Evolutionary conservation across 2,329 filamentous ascomycete species (phyloP).

Genomic region (Fusarium nisikadoi): DNA sequence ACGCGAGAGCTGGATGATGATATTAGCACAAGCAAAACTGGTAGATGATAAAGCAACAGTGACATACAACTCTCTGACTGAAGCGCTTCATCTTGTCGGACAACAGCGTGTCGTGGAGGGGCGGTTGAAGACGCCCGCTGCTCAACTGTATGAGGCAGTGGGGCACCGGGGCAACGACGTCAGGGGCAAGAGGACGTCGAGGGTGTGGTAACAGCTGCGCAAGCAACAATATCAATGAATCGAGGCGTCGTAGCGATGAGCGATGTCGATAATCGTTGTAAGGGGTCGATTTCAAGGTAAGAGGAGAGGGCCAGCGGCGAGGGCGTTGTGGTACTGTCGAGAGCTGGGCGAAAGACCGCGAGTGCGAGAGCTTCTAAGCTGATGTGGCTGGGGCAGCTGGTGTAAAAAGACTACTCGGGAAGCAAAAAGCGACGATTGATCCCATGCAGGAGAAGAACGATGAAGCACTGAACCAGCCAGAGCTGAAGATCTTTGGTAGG

Average conservation of each 20-base stretch:
- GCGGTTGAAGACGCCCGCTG: conserved; percentile 44
- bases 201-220: conserved; percentile 33
- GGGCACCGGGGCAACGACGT: conserved; percentile 48
- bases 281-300: conserved; percentile 18
- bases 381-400: conserved; percentile 26
- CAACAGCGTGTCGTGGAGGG: conserved; percentile 43
- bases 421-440: conserved; percentile 35
- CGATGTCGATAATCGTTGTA: conserved; percentile 26
- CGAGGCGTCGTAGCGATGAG: conserved; percentile 31
- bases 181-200: conserved; percentile 44
- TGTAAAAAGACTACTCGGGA: conserved; percentile 25
- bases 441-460: conserved; percentile 34
- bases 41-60: background rate
- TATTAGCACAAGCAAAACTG: conserved; percentile 22
- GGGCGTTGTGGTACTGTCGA: conserved; percentile 34
- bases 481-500: conserved; percentile 39
- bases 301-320: conserved; percentile 36
- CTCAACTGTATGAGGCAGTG: conserved; percentile 42
- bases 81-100: conserved; percentile 90
- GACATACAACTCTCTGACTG: conserved; percentile 93
- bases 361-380: conserved; percentile 28
- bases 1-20: conserved; percentile 79
- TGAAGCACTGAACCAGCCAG: conserved; percentile 48
- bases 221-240: conserved; percentile 27
- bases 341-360: conserved; percentile 31